Base-by-base conservation (phyloP, 139 green algal species). In the Volvox reticuliferus region DNA sequence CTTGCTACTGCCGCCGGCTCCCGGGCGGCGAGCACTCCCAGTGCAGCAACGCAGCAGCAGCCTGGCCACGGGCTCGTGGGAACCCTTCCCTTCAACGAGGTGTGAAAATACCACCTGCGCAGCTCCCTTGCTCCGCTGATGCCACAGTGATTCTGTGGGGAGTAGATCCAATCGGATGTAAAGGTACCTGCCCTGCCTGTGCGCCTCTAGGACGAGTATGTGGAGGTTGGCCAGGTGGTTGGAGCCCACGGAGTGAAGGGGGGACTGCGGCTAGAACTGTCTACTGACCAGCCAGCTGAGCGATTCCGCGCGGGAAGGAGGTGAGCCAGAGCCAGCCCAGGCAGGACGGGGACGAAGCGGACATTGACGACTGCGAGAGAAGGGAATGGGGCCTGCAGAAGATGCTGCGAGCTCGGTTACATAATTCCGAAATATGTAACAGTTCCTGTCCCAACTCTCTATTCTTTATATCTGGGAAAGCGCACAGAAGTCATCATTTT, bases 231-330 rank as follows among this genome's bases (percentile, higher is more conserved):
- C 19, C 55, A 26, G 12, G 69, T 95, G 14, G 28, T 14, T 13
- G 88, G 63, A 14, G 88, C 93, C 0, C 89, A 93, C 88, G 93
- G 93, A 14, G 77, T 95, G 0, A 24, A 50, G 0, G 93, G 93
- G 1, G 93, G 93, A 67, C 32, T 95, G 32, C 77, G 88, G 0
- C 62, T 94, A 50, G 79, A 88, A 26, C 22, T 83, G 36, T 73
- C 19, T 26, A 92, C 80, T 1, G 88, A 92, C 79, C 69, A 91
- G n/a, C 91, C 92, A 1, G 80, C n/a, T 1, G 33, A 79, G 71
- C 36, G 89, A 28, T 88, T 90, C 36, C 76, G 55, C 28, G 33
- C 75, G 28, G 89, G 82, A 17, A 75, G 37, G 19, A 92, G n/a
- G 86, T 90, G 55, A 14, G 86, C 16, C 20, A 73, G 44, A 5